Conservation (phyloP, 768 basidiomycete species). For the Pleurotus pulmonarius region DNA sequence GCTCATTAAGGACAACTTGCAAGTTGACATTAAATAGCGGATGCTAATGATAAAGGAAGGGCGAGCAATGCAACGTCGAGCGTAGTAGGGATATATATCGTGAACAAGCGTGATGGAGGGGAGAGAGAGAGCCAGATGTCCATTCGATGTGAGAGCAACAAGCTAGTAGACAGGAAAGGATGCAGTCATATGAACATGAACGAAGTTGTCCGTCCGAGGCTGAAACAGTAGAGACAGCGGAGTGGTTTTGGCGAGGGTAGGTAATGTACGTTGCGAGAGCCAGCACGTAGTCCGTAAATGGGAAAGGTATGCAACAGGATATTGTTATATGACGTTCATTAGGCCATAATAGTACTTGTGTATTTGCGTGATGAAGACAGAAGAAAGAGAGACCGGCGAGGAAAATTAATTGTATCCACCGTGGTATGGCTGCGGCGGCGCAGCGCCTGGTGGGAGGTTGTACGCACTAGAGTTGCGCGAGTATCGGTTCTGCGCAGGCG, state of each 20-base stretch:
- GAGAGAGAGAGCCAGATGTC: neutral
- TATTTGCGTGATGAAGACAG: neutral
- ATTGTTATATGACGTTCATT: conserved; percentile 9
- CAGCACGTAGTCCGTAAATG: conserved; percentile 1
- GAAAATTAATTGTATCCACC: neutral
- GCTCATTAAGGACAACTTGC: too few relatives aligned
- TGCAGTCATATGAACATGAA: conserved; percentile 2
- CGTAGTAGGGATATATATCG: neutral
- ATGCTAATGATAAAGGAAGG: conserved; percentile 4
- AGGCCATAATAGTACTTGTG: neutral
- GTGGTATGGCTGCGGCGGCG: conserved; percentile 48
- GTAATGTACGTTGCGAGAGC: neutral
- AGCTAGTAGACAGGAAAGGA: neutral
- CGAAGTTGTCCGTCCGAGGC: conserved; percentile 1
- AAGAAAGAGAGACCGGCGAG: neutral
- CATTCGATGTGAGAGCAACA: neutral
- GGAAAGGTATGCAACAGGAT: conserved; percentile 9
- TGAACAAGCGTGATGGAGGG: conserved; percentile 4
- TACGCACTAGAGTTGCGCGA: conserved; percentile 54
- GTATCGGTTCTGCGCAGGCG: conserved; percentile 63
- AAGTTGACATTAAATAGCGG: conserved; percentile 1
- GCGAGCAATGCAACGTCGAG: neutral
- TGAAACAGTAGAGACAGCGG: neutral
- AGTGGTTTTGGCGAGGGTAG: neutral
- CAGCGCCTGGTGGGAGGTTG: conserved; percentile 72